Evolutionary conservation across 352 stramenopile genomes (phyloP), one percentile per base, ranked within the genome.

Genomic region (Phytophthora agathidicida): DNA sequence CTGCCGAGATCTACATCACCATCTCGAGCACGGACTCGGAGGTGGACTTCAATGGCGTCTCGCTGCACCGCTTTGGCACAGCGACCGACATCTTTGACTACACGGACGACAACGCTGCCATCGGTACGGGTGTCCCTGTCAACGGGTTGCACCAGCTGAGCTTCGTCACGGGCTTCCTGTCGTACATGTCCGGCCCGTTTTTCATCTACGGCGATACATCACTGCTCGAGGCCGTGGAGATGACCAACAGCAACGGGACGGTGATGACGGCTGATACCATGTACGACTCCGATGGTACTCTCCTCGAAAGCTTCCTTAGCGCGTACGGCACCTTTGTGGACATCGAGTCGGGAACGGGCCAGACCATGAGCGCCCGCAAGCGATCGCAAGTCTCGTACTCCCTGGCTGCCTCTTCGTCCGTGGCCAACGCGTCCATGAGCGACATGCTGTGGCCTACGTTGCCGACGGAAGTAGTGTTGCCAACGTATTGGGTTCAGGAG

Each of bases 361-460:
- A 91, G 73, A 83, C 83, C 45, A 86, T 93, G 77, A 60, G 66
- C 35, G 83, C 80, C 1, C 58, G 53, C 55, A 90, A 93, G 73
- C 78, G 80, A 11, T 67, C 85, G 24, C 57, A 76, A 68, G 69
- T 80, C 28, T 85, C 77, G 38, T 89, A 88, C 46, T 68, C 80
- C 4, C 20, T 91, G 7, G 64, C 67, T 7, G 50, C 66, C 11
- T 91, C 83, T 13, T 57, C 47, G n/a, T 45, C 62, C 19, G 68
- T 76, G n/a, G 11, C 48, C 16, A 68, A 68, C 16, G 36, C 53
- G 1, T 65, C 78, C 32, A 89, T 93, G 83, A 81, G 63, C 14
- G 83, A 93, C 44, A 11, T 93, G 30, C 22, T 91, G 52, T 89
- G 68, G 67, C 76, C 80, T 5, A 65, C 51, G 20, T 52, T 89